phyloP scores from a whole-genome alignment of 768 basidiomycete genomes.

The Suillus variegatus region DNA sequence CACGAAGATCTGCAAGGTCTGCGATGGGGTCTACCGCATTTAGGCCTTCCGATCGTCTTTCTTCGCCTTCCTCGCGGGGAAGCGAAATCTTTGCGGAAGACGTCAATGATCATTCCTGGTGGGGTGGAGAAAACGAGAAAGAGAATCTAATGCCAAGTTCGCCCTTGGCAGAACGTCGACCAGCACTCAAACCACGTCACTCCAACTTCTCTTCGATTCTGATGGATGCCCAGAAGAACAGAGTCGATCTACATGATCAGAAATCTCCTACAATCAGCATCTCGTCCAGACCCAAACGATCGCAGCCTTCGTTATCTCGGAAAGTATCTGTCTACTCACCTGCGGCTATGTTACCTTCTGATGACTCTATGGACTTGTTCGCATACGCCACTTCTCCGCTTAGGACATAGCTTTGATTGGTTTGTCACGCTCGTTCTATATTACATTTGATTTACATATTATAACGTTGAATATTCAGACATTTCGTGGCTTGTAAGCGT shows the following conservation, averaged over 20 bases:
- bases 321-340: slow-evolving; percentile 8
- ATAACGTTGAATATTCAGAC: slow-evolving; percentile 6
- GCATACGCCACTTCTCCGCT: slow-evolving; percentile 36
- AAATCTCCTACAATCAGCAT: slow-evolving; percentile 10
- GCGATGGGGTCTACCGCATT: slow-evolving; percentile 7
- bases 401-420: slow-evolving; percentile 16
- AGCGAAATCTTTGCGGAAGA: slow-evolving; percentile 20
- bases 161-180: slow-evolving; percentile 10
- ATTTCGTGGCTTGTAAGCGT: neutral
- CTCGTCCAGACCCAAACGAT: slow-evolving; percentile 10
- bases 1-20: neutral
- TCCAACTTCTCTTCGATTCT: slow-evolving; percentile 41
- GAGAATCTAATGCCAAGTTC: slow-evolving; percentile 19
- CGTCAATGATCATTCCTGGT: slow-evolving; percentile 18
- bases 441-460: slow-evolving; percentile 9
- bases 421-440: slow-evolving; percentile 17
- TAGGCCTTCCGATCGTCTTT: slow-evolving; percentile 10
- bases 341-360: slow-evolving; percentile 35
- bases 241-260: slow-evolving; percentile 33
- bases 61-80: slow-evolving; percentile 13
- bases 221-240: slow-evolving; percentile 40
- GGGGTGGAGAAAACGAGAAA: slow-evolving; percentile 22
- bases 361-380: slow-evolving; percentile 54
- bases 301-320: slow-evolving; percentile 13
- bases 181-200: slow-evolving; percentile 18